Conservation (phyloP, 1,284 basidiomycete species). For the Athelia psychrophila region DNA sequence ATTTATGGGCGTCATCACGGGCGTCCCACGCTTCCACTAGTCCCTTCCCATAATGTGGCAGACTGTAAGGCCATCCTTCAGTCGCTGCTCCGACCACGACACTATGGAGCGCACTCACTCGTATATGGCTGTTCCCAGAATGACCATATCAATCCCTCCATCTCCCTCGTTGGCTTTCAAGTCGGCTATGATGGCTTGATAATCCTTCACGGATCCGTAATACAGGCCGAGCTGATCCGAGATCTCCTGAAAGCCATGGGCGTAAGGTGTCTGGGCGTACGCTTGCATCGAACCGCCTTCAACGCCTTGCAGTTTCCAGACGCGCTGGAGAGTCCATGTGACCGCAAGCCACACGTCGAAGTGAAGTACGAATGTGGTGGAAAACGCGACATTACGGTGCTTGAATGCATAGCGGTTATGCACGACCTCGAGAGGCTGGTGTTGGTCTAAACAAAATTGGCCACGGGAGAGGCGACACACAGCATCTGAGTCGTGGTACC, state of each 20-base stretch:
- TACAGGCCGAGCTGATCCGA: constrained; percentile 27
- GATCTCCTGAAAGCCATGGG: constrained; percentile 26
- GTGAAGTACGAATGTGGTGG: constrained; percentile 28
- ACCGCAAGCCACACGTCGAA: constrained; percentile 34
- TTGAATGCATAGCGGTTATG: no score
- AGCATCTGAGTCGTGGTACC: no score
- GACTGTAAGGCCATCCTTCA: not conserved
- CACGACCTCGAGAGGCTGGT: no score
- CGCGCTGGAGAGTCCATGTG: constrained; percentile 27
- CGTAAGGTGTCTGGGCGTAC: constrained; percentile 23
- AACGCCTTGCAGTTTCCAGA: constrained; percentile 14
- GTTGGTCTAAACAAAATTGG: no score
- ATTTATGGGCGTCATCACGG: constrained; percentile 30
- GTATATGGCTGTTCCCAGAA: constrained; percentile 35
- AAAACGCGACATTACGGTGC: constrained; percentile 20
- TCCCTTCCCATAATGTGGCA: constrained; percentile 9
- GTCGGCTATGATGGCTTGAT: constrained; percentile 21
- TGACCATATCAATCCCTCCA: constrained; percentile 26
- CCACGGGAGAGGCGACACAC: no score
- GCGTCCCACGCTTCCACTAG: constrained; percentile 32
- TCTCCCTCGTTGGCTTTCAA: constrained; percentile 13
- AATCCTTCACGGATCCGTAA: constrained; percentile 17
- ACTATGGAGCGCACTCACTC: constrained; percentile 23
- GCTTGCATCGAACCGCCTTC: constrained; percentile 19
- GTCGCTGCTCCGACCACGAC: not conserved